Base-by-base conservation (phyloP, 1,139 yeast species). In the Petasospora fabianii region DNA sequence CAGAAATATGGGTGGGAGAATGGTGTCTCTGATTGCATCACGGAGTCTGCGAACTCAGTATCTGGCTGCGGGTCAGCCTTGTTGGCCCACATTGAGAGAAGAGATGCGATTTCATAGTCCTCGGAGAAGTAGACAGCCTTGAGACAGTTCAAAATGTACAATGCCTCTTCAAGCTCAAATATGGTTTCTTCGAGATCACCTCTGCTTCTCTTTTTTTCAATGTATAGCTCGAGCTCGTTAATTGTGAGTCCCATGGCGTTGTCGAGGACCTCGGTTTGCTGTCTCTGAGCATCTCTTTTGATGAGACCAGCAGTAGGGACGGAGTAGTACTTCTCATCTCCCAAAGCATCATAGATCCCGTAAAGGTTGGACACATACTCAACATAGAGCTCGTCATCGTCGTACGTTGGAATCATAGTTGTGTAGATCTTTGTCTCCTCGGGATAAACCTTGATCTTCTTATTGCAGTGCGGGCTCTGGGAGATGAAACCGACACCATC, bases 21-120 rank as follows among this genome's bases (percentile, higher is more conserved):
- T 3, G 84, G 80, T 30, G 62, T 62, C 6, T 69, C 46, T 15
- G 43, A 45, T 6, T 39, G 35, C 48, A 73, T 59, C 61, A 75
- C 69, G n/a, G 65, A 65, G 29, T 71, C 65, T 1, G 73, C 66
- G 34, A 73, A 60, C 16, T 69, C 75, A 17, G 64, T 64, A 37
- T 69, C 74, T 2, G 88, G 87, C 48, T 76, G 64, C 24, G 69
- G 69, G 53, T 82, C 87, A 32, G 80, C 77, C 42, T 77, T 68
- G 54, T 84, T 84, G 24, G 81, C 67, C 92, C 92, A 84, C 38
- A 66, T 69, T 1, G 55, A 43, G 27, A 66, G 51, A 13, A 52
- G 34, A 15, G 66, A 55, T 24, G 69, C 71, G 2, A 80, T 76
- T 36, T 66, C 71, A 30, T 66, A 65, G 30, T 64, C 67, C 3